Percentiles rank a stretch among this genome's conserved stretches.
phyloP scores from a whole-genome alignment of 1,284 basidiomycete species.

The Trichosporon coremiiforme region DNA sequence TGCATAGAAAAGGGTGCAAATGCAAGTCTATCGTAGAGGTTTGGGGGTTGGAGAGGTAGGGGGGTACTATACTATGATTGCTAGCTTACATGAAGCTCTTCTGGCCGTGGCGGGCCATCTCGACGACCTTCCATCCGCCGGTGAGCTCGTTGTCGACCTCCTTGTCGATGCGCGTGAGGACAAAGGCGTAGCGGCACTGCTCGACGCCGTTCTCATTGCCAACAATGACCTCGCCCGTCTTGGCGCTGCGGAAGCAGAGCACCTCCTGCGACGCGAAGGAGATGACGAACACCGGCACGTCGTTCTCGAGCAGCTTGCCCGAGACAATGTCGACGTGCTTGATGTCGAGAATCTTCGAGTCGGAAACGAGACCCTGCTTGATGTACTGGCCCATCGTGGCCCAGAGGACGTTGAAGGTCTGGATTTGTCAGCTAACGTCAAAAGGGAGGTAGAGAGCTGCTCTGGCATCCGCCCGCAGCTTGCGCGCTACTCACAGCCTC shows the following conservation, averaged over 20 bases:
- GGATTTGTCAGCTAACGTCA: not conserved
- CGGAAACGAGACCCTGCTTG: constrained; percentile 81
- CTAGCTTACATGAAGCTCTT: constrained; percentile 35
- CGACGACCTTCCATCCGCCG: constrained; percentile 96
- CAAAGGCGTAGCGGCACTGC: constrained; percentile 89
- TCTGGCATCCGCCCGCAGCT: not conserved
- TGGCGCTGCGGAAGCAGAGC: constrained; percentile 84
- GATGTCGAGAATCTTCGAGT: constrained; percentile 91
- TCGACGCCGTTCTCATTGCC: constrained; percentile 89
- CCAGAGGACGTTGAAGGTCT: constrained; percentile 97
- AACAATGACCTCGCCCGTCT: constrained; percentile 79
- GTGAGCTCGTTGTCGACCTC: constrained; percentile 90
- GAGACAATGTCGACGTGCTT: constrained; percentile 79
- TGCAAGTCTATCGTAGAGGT: constrained; percentile 3
- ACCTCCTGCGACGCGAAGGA: constrained; percentile 94
- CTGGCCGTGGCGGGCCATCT: constrained; percentile 57
- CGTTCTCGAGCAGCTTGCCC: constrained; percentile 85
- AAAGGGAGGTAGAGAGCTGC: not conserved
- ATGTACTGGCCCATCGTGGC: constrained; percentile 96
- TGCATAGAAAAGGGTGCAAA: constrained; percentile 13
- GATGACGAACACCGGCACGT: constrained; percentile 87
- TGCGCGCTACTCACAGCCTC: constrained; percentile 76
- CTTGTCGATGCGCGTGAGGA: constrained; percentile 81
- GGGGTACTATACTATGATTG: not conserved
- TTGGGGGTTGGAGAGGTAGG: not conserved